phyloP scores from a whole-genome alignment of 768 basidiomycete species.

The Butyriboletus loyo region DNA sequence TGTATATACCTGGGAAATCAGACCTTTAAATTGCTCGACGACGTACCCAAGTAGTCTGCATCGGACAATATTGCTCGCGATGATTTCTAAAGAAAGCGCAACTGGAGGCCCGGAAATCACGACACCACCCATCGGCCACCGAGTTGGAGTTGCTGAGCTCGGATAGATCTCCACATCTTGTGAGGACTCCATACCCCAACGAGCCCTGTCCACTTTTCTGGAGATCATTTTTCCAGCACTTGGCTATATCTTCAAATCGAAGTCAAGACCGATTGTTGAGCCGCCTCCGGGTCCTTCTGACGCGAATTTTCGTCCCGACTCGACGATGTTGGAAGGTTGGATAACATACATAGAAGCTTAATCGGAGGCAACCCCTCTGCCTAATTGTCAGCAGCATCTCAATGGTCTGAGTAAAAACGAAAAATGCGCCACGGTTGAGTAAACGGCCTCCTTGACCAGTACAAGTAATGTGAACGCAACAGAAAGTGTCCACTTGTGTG shows the following conservation, averaged over 20 bases:
- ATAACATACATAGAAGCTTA: no score
- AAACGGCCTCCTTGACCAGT: no score
- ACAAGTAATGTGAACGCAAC: not conserved
- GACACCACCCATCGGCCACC: not conserved
- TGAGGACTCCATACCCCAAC: not conserved
- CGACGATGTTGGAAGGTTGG: not conserved
- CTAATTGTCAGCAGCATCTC: not conserved
- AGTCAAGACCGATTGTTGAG: not conserved
- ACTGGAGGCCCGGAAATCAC: not conserved
- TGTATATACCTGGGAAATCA: not conserved
- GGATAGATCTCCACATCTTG: not conserved
- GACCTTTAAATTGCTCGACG: not conserved
- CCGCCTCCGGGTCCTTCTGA: not conserved
- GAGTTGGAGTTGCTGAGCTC: not conserved
- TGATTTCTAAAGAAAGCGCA: not conserved
- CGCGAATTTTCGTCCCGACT: not conserved
- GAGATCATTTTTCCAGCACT: not conserved
- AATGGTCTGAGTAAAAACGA: not conserved
- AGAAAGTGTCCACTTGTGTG: no score
- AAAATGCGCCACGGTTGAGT: not conserved
- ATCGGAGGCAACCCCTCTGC: not conserved
- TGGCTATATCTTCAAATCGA: not conserved
- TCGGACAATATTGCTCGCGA: conserved; percentile 1
- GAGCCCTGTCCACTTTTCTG: not conserved
- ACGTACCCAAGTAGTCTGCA: not conserved